Evolutionary conservation across 1,139 yeast species (phyloP), one percentile per base, ranked within the genome.

Genomic region (Taphrina wiesneri): DNA sequence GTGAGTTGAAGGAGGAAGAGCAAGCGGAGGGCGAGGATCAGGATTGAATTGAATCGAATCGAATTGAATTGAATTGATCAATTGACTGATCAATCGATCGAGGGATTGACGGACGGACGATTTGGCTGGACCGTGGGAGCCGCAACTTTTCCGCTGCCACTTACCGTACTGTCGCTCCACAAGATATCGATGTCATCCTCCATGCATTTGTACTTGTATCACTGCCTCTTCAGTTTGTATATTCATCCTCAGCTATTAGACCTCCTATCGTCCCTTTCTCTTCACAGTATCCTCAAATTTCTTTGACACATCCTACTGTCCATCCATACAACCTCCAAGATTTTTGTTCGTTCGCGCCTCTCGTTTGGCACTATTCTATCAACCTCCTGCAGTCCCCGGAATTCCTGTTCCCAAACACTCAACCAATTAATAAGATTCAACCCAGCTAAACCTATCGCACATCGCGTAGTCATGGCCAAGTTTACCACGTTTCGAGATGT

Each of bases 401-500:
- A 2, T 3, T 9, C n/a, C 43, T 39, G 3, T n/a, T 2, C 19
- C n/a, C 15, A n/a, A n/a, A 39, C 19, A 2, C 15, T 39, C 19
- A n/a, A 4, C 6, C 43, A n/a, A 13, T 5, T n/a, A 1, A 15
- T 4, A 39, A 3, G 19, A n/a, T 15, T 19, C 17, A 19, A 2
- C 1, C 1, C 17, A 13, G 17, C 19, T 19, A 39, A 19, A 39
- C 17, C 17, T 13, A 1, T n/a, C 6, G 28, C 28, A 9, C 49
- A 7, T 11, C 49, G 49, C 13, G 1, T 28, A 2, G 6, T 13
- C 23, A 49, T 49, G 54, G 54, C 54, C 23, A 49, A 49, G 7
- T 30, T 49, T 19, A 28, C 54, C 34, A 49, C 54, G 5, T 49
- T 49, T n/a, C 26, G 54, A 17, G 54, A 49, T 30, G 34, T 52